phyloP scores from a whole-genome alignment of 2,329 filamentous ascomycete genomes.

The Pseudocercospora fuligena region DNA sequence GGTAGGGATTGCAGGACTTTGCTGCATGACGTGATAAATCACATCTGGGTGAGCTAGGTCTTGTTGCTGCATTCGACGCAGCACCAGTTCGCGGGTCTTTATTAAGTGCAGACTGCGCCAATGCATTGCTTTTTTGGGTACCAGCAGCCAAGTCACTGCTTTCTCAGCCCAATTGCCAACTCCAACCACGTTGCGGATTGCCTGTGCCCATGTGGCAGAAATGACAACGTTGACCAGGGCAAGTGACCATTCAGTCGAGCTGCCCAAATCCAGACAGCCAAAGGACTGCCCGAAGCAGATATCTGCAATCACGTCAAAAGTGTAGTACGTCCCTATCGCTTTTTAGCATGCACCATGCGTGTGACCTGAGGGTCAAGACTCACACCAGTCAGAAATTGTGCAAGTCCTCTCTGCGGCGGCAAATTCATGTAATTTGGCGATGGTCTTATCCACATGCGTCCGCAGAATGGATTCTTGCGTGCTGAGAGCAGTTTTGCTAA shows the following conservation, averaged over 20 bases:
- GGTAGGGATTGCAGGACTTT: slow-evolving; percentile 6
- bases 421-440: no score
- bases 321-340: background rate
- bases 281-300: slow-evolving; percentile 14
- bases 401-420: no score
- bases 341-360: background rate
- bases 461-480: no score
- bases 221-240: slow-evolving; percentile 19
- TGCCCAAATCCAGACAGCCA: slow-evolving; percentile 9
- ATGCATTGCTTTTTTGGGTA: slow-evolving; percentile 3
- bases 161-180: slow-evolving; percentile 11
- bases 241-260: slow-evolving; percentile 15
- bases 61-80: slow-evolving; percentile 6
- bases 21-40: slow-evolving; percentile 16
- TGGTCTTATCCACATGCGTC: no score
- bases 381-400: slow-evolving; percentile 19
- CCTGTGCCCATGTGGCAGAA: slow-evolving; percentile 21
- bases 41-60: slow-evolving; percentile 9
- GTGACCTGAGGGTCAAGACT: background rate
- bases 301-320: slow-evolving; percentile 19
- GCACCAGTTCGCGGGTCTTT: slow-evolving; percentile 17
- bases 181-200: slow-evolving; percentile 16
- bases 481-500: slow-evolving; percentile 17
- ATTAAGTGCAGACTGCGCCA: slow-evolving; percentile 13
- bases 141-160: slow-evolving; percentile 3